A percentile compares a stretch with the other conserved stretches of the same genome.
These are phyloP conservation scores for Mucor lusitanicus DNA, from an alignment of 371 early-diverging fungal genomes.

Conservation along the genomic window DNA sequence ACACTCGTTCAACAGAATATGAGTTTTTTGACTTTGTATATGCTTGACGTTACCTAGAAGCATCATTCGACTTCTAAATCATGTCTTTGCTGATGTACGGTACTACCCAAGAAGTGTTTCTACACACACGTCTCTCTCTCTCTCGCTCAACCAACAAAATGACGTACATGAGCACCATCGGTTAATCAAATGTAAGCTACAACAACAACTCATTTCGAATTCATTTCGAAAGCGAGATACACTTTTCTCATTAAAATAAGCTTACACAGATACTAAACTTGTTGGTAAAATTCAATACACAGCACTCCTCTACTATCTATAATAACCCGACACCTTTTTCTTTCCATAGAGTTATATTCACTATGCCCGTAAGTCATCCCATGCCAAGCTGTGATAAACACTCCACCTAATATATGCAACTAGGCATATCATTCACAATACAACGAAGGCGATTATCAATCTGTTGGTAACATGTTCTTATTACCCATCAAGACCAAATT, in stretches of 20 bases:
- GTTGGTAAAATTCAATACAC: not conserved
- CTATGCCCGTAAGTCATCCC: slow-evolving; percentile 10
- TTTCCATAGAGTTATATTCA: not conserved
- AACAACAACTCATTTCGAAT: not conserved
- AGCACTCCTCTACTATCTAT: not conserved
- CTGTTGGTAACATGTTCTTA: slow-evolving; percentile 84
- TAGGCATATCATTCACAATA: slow-evolving; percentile 93
- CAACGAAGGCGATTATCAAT: slow-evolving; percentile 73
- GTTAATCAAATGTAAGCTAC: not conserved
- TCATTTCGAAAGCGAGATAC: not conserved
- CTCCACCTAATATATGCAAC: not conserved
- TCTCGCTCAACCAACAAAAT: not conserved
- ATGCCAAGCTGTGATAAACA: not conserved
- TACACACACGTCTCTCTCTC: not conserved
- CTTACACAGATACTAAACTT: not conserved
- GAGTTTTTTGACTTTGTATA: too few relatives aligned
- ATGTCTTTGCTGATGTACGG: too few relatives aligned
- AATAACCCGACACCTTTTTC: not conserved
- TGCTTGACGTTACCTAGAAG: too few relatives aligned
- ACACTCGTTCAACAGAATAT: too few relatives aligned
- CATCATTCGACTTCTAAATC: too few relatives aligned
- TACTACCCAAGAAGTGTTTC: too few relatives aligned
- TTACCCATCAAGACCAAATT: slow-evolving; percentile 88
- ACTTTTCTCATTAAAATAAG: not conserved
- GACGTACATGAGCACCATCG: slow-evolving; percentile 1